Evolutionary conservation across 164 flowering plant species (phyloP).

Genomic region (Vitis rotundifolia): DNA sequence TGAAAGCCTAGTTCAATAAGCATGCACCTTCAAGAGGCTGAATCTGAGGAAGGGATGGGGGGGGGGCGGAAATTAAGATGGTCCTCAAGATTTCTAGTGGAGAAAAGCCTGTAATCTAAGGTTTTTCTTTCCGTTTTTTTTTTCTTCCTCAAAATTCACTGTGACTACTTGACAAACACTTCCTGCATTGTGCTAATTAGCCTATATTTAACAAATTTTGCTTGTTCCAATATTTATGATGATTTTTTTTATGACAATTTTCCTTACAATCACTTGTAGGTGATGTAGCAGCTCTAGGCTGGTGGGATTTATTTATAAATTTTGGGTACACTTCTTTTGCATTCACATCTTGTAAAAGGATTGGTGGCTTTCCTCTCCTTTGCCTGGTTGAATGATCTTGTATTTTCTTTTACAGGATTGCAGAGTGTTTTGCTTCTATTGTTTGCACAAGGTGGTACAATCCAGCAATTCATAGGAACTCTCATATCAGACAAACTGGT

Average conservation of each 20-base stretch:
- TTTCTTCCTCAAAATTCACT: too few species aligned
- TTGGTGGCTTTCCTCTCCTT: neutral
- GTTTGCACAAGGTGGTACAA: conserved; percentile 95
- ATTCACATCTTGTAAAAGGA: neutral
- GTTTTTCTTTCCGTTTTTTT: too few species aligned
- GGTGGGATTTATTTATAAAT: conserved; percentile 96
- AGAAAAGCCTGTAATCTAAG: too few species aligned
- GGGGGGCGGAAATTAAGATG: too few species aligned
- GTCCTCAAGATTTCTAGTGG: too few species aligned
- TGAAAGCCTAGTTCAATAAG: too few species aligned
- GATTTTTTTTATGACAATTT: neutral
- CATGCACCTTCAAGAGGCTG: too few species aligned
- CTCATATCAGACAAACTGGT: conserved; percentile 42
- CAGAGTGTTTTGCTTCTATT: conserved; percentile 92
- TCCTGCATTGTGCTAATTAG: too few species aligned
- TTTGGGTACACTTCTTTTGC: conserved; percentile 56
- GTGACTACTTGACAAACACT: too few species aligned
- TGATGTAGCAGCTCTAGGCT: conserved; percentile 76
- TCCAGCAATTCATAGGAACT: conserved; percentile 74
- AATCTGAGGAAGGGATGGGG: too few species aligned
- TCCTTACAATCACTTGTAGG: conserved; percentile 50
- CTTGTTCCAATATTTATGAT: too few species aligned
- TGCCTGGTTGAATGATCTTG: conserved; percentile 1
- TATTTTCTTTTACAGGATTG: conserved; percentile 54
- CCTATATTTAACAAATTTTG: too few species aligned